Percentiles rank a stretch among this genome's conserved stretches.
Evolutionary conservation across 108 stramenopile genomes (phyloP).

Genomic region (Skeletonema tropicum): DNA sequence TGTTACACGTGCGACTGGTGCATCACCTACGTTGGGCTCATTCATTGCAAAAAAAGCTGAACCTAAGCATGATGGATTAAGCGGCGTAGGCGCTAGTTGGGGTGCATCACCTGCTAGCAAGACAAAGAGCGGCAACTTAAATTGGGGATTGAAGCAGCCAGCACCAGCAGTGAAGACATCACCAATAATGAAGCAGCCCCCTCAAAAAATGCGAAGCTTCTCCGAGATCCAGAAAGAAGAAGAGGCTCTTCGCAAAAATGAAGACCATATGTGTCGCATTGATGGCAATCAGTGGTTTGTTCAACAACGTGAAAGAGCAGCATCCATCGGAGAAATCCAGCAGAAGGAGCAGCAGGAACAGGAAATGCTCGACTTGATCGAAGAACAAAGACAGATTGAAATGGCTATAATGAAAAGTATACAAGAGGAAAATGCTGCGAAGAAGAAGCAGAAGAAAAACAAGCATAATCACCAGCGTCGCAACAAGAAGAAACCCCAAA

Average conservation of each 20-base stretch:
- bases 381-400: slow-evolving; percentile 78
- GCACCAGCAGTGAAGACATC: neutral
- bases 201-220: slow-evolving; percentile 42
- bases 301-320: slow-evolving; percentile 75
- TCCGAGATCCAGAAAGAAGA: slow-evolving; percentile 79
- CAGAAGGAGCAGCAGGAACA: slow-evolving; percentile 52
- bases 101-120: neutral
- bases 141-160: slow-evolving; percentile 28
- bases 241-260: slow-evolving; percentile 47
- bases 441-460: slow-evolving; percentile 30
- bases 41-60: slow-evolving; percentile 17
- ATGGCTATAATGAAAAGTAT: slow-evolving; percentile 54
- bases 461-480: slow-evolving; percentile 12
- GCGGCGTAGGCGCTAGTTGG: slow-evolving; percentile 24
- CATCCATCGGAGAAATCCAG: slow-evolving; percentile 77
- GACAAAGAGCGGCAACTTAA: neutral
- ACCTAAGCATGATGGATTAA: slow-evolving; percentile 20
- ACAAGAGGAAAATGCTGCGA: slow-evolving; percentile 28
- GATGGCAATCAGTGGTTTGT: slow-evolving; percentile 71
- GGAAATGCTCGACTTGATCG: slow-evolving; percentile 59
- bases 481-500: slow-evolving; percentile 11
- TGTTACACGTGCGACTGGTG: neutral
- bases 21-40: slow-evolving; percentile 22
- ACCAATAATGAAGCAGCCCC: neutral
- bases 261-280: slow-evolving; percentile 55